A percentile compares a stretch with the other conserved stretches of the same genome.
Evolutionary conservation across 2,329 filamentous ascomycete species (phyloP).

Genomic region (Ceratocystis cubensis): DNA sequence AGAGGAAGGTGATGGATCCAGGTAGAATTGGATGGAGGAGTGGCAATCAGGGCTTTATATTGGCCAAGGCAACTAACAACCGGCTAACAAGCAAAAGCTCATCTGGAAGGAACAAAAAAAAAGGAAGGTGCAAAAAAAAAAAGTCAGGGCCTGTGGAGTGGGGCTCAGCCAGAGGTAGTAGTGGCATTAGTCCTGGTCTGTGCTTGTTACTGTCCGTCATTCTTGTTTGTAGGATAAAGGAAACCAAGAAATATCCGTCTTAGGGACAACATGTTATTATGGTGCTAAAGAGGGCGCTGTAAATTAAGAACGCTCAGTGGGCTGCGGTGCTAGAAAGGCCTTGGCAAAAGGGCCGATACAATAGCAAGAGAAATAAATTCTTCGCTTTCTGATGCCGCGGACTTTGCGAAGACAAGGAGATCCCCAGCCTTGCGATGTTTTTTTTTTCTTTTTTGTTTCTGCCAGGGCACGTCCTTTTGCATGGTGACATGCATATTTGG

Average conservation of each 20-base stretch:
- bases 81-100: background rate
- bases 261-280: background rate
- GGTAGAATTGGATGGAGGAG: conserved; percentile 11
- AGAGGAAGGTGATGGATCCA: background rate
- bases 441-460: background rate
- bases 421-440: background rate
- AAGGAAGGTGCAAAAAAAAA: conserved; percentile 16
- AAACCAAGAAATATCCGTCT: background rate
- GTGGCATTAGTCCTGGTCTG: conserved; percentile 9
- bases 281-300: background rate
- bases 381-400: background rate
- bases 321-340: background rate
- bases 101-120: conserved; percentile 3
- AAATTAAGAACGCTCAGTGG: background rate
- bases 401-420: background rate
- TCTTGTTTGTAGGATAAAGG: background rate
- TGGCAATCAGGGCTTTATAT: conserved; percentile 21
- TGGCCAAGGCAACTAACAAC: conserved; percentile 1
- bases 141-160: conserved; percentile 21
- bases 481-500: background rate
- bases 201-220: background rate
- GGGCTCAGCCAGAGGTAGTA: conserved; percentile 12
- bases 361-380: conserved; percentile 1
- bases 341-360: background rate
- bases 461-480: background rate